Base-by-base conservation (phyloP, 2,329 filamentous ascomycete species). In the Sporothrix inflata region DNA sequence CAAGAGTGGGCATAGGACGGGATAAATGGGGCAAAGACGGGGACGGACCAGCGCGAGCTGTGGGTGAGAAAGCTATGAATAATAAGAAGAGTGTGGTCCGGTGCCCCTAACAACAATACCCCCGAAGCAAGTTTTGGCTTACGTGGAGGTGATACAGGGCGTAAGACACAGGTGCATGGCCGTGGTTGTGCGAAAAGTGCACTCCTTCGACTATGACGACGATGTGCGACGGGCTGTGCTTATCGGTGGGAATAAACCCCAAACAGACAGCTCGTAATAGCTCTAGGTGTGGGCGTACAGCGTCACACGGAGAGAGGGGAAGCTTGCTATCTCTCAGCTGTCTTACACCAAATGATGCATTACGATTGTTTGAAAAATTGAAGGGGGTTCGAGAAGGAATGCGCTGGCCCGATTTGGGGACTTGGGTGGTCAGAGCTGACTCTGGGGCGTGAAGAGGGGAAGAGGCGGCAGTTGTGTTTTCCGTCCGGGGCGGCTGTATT, bases 401-500 rank as follows among this genome's bases (percentile, higher is more conserved):
- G 49, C 11, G 16, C 19, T 61, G 57, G 57, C 2, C 11, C 19
- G 57, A 42, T 61, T 42, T 21, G 57, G 34, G n/a, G 19, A 21
- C 8, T 53, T 42, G 11, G 5, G n/a, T 24, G 34, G n/a, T 24
- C 34, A 40, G 34, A 16, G 9, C n/a, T 21, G 57, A 40, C 19
- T 24, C 57, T 47, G 42, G 42, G 14, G 1, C 42, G 42, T 12
- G 38, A 34, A n/a, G 65, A 51, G 14, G 24, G 24, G 61, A 66
- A 16, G 45, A n/a, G 14, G 24, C 65, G 65, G 65, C 65, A 67
- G 65, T 67, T 67, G 45, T 16, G 40, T 51, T 51, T 45, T 47
- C 19, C 27, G 8, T n/a, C 63, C 24, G 42, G 16, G 45, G 65
- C 65, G 65, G 65, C 65, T 67, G 45, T 67, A 67, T 67, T 49